Evolutionary conservation across 331 rosid species (phyloP).

Genomic region (Rosa hybrid): DNA sequence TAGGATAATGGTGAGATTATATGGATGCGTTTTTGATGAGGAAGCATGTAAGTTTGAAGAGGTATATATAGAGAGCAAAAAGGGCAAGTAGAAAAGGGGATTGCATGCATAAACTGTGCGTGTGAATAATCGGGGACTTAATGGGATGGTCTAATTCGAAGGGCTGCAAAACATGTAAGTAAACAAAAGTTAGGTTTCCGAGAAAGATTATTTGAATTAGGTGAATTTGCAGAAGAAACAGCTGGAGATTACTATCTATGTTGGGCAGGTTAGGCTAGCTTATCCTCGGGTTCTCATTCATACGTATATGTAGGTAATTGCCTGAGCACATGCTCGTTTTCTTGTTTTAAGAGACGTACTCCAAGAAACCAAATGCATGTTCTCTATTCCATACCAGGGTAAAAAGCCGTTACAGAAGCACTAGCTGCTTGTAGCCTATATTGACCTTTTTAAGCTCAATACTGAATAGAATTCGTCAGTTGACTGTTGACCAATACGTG

Average conservation of each 20-base stretch:
- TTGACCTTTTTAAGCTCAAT: not conserved
- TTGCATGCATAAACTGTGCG: not conserved
- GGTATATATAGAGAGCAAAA: slow-evolving; percentile 29
- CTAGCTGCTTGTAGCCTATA: not conserved
- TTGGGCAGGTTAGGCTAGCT: not conserved
- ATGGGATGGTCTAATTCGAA: slow-evolving; percentile 46
- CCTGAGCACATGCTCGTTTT: not conserved
- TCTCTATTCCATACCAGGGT: not conserved
- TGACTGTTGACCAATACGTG: not conserved
- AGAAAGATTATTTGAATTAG: slow-evolving; percentile 19
- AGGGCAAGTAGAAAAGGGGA: not conserved
- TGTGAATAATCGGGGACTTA: not conserved
- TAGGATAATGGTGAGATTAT: slow-evolving; percentile 1
- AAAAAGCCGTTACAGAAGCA: not conserved
- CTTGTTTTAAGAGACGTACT: not conserved
- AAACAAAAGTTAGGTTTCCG: slow-evolving; percentile 42
- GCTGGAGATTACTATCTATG: not conserved
- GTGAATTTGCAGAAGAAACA: slow-evolving; percentile 8
- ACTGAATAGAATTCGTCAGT: not conserved
- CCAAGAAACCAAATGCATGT: not conserved
- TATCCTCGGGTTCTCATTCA: not conserved
- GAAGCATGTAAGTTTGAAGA: slow-evolving; percentile 21
- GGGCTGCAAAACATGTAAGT: slow-evolving; percentile 25
- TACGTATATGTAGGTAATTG: not conserved
- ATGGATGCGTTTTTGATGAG: slow-evolving; percentile 24